These are phyloP conservation scores for Fusarium poae DNA, from an alignment of 2,329 filamentous ascomycete genomes.

Conservation along the genomic window DNA sequence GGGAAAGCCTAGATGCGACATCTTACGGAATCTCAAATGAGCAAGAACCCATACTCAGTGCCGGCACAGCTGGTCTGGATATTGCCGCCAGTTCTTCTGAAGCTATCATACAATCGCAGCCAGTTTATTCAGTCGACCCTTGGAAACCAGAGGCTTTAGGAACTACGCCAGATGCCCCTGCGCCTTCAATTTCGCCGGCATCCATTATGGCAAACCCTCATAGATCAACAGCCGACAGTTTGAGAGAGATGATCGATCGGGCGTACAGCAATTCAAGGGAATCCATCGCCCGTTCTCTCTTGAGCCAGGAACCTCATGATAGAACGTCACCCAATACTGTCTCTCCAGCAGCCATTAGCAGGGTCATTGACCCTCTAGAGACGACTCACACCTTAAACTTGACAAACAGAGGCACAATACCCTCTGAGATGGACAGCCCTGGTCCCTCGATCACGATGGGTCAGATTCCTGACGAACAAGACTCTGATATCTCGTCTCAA, in stretches of 20 bases:
- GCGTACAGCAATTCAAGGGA: constrained; percentile 37
- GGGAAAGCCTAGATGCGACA: constrained; percentile 13
- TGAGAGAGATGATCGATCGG: constrained; percentile 40
- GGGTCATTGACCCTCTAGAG: constrained; percentile 45
- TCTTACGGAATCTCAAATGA: constrained; percentile 15
- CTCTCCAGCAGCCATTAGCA: constrained; percentile 57
- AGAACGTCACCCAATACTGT: constrained; percentile 51
- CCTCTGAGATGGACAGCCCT: constrained; percentile 43
- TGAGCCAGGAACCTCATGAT: constrained; percentile 40
- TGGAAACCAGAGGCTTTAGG: constrained; percentile 47
- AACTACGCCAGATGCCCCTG: constrained; percentile 35
- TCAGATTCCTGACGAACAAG: constrained; percentile 44
- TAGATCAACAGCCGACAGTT: constrained; percentile 38
- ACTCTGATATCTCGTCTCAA: constrained; percentile 41
- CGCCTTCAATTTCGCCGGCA: constrained; percentile 48
- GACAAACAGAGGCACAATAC: constrained; percentile 31
- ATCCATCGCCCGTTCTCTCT: constrained; percentile 37
- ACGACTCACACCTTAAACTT: constrained; percentile 41
- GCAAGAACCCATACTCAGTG: constrained; percentile 1
- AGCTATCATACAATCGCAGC: constrained; percentile 33
- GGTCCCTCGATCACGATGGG: constrained; percentile 47
- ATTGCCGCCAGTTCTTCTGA: constrained; percentile 37
- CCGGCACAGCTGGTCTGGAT: constrained; percentile 11
- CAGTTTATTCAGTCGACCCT: constrained; percentile 39
- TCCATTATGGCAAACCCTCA: constrained; percentile 45